phyloP scores from a whole-genome alignment of 2,329 filamentous ascomycete species.

The Nigrograna mackinnonii region DNA sequence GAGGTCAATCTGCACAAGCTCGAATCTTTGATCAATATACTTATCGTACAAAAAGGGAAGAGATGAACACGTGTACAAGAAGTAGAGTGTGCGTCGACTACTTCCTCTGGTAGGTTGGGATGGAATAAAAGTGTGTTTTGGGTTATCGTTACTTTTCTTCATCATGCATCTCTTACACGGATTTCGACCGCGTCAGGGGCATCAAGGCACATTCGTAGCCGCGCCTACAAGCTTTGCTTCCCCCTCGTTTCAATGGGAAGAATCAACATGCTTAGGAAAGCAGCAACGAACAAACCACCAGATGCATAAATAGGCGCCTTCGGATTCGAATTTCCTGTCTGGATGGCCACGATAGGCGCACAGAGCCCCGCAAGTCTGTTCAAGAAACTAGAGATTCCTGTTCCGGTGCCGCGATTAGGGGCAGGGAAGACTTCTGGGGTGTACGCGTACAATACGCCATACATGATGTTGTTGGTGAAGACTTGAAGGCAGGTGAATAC shows the following conservation, averaged over 20 bases:
- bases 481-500: constrained; percentile 70
- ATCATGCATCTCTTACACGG: no score
- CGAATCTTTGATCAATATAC: no score
- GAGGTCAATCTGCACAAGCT: no score
- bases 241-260: constrained; percentile 50
- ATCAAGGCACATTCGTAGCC: no score
- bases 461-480: constrained; percentile 64
- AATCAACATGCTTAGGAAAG: constrained; percentile 45
- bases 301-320: constrained; percentile 48
- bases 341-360: constrained; percentile 67
- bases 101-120: no score
- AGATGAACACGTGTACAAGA: no score
- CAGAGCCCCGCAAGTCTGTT: constrained; percentile 70
- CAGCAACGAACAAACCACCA: constrained; percentile 47
- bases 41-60: no score
- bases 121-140: no score
- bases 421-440: constrained; percentile 78
- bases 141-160: no score
- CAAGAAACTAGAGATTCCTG: constrained; percentile 71
- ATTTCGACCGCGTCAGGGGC: no score
- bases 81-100: no score
- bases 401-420: constrained; percentile 71
- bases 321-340: constrained; percentile 42
- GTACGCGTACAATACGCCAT: constrained; percentile 76
- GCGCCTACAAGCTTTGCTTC: constrained; percentile 43